Percentiles rank a stretch among this genome's conserved stretches.
These are phyloP conservation scores for Nakazawaea holstii DNA, from an alignment of 805 yeast genomes.

Conservation along the genomic window DNA sequence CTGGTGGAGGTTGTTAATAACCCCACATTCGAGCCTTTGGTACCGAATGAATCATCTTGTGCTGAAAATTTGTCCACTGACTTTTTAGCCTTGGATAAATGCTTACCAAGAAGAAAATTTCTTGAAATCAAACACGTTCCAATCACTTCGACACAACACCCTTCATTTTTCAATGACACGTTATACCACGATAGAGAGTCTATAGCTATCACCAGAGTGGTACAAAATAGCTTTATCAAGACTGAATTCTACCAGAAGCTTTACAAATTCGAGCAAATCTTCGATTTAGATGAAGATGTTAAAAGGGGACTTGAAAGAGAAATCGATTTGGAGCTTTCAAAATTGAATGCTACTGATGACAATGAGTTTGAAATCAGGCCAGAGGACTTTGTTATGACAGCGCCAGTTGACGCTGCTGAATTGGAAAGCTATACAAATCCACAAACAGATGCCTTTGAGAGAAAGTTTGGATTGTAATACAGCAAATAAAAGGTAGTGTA, in stretches of 20 bases:
- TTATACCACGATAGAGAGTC: constrained; percentile 34
- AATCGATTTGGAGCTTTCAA: constrained; percentile 4
- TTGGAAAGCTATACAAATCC: constrained; percentile 19
- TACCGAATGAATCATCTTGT: no score
- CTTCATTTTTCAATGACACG: constrained; percentile 16
- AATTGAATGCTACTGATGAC: neutral
- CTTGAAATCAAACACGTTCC: constrained; percentile 47
- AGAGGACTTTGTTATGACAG: constrained; percentile 9
- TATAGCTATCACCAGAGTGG: constrained; percentile 17
- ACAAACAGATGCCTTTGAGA: constrained; percentile 19
- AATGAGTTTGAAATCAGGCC: neutral
- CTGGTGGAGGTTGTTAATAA: no score
- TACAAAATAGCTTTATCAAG: constrained; percentile 12
- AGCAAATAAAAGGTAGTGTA: neutral
- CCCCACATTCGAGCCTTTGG: no score
- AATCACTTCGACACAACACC: constrained; percentile 17
- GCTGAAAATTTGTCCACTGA: neutral
- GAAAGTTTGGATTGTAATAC: constrained; percentile 12
- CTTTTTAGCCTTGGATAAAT: constrained; percentile 83
- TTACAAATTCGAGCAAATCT: constrained; percentile 5
- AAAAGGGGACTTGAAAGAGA: constrained; percentile 3
- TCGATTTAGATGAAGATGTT: constrained; percentile 3
- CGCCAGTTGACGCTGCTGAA: constrained; percentile 10
- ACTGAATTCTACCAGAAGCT: constrained; percentile 6
- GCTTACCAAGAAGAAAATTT: constrained; percentile 59